Evolutionary conservation across 192 early-diverging fungal species (phyloP), one percentile per base, ranked within the genome.

Genomic region (Coemansia sp.): DNA sequence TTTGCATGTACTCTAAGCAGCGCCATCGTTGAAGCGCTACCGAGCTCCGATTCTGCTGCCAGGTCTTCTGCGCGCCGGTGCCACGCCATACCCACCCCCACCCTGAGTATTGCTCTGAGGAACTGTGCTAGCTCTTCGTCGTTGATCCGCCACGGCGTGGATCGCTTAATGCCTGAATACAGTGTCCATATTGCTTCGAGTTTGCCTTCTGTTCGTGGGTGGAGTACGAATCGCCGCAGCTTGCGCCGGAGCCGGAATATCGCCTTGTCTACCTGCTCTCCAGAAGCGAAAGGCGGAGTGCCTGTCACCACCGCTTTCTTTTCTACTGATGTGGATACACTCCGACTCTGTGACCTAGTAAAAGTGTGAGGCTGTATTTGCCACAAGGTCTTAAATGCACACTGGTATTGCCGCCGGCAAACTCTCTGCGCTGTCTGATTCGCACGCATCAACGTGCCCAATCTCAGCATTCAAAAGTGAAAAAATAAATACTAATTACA

Each of bases 121-220:
- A 80, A 80, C 72, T 74, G 72, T 21, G 34, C 57, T 21, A 58
- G 41, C 63, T 80, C 71, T 2, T 11, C 45, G 0, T 36, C 34
- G 11, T 46, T 57, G 14, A 71, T n/a, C 46, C 69, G 59, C 77
- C 77, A 80, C 4, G 37, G 1, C 4, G 39, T 32, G 32, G 62
- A 36, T 23, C 58, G 57, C 57, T 59, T 36, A 19, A 79, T 51
- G 44, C 67, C 62, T 62, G 15, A n/a, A 23, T 74, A 70, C 63
- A 71, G 29, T n/a, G 32, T 38, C 77, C 77, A 79, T 62, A 79
- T 61, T 2, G 68, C 69, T 38, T 71, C 77, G 7, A 79, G 77
- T 38, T 68, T 70, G 45, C n/a, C 51, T 1, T 23, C 31, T 41
- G 77, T 74, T 12, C 72, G 77, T 29, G 41, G 42, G 23, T 64